Evolutionary conservation across 1,139 yeast genomes (phyloP), one percentile per base, ranked within the genome.

Genomic region (Yamadazyma triangularis): DNA sequence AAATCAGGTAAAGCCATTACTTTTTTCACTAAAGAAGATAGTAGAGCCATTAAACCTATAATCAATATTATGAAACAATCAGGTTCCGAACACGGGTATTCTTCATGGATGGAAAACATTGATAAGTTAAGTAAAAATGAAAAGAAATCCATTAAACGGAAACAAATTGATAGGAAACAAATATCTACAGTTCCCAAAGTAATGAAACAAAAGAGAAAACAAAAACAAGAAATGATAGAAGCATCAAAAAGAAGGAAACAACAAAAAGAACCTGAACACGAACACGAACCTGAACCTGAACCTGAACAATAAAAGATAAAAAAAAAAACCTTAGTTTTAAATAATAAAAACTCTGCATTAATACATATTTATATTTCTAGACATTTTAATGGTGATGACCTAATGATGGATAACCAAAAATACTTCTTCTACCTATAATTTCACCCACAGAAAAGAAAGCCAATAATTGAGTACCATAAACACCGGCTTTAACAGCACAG

Each of bases 401-500:
- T 39, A 56, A 62, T 13, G 69, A 49, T 53, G 86, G 85, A 74
- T 88, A 88, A 47, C 96, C 96, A 53, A 86, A 81, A 41, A 88
- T 51, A 55, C 82, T 71, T 74, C 98, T 85, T 76, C 98, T 88
- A 54, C 99, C 99, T 54, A 91, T 75, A 48, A 89, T 79, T 73
- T 91, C 98, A 56, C 99, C 99, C 31, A 91, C 71, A 19, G 96
- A 80, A 65, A 88, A 91, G 61, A 88, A 76, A 42, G 96, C 99
- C 46, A 86, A 70, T 41, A 91, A 67, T 64, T 91, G 98, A 47
- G 88, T 68, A 47, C 81, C 79, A 60, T 78, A 79, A 33, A 89
- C 80, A 48, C 83, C 82, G 55, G 74, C 86, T 65, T 77, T 79
- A 51, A 77, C 64, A 43, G 70, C 71, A 50, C 70, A 71, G 45